Percentiles rank a stretch among this genome's conserved stretches.
These are phyloP conservation scores for Spathaspora sp. DNA, from an alignment of 1,139 yeast genomes.

Conservation along the genomic window DNA sequence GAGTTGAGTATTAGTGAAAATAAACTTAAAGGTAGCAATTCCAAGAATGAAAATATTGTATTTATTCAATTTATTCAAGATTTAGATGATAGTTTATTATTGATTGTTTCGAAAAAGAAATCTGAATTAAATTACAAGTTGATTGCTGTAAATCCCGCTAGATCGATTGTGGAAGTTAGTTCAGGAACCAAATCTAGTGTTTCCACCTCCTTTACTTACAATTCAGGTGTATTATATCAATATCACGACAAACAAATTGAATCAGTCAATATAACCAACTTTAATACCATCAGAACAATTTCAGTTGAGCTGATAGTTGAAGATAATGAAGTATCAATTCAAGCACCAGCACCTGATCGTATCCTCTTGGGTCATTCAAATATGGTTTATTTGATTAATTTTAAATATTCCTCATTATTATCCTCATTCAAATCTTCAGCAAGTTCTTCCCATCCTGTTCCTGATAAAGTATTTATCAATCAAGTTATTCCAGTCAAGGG, in stretches of 20 bases:
- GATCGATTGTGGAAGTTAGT: conserved; percentile 23
- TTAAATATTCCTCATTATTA: conserved; percentile 43
- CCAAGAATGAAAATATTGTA: conserved; percentile 14
- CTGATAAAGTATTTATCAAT: conserved; percentile 29
- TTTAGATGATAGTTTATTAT: conserved; percentile 22
- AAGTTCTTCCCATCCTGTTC: conserved; percentile 14
- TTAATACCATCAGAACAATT: conserved; percentile 21
- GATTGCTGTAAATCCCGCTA: conserved; percentile 21
- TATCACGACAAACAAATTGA: conserved; percentile 21
- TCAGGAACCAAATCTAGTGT: conserved; percentile 9
- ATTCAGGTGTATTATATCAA: conserved; percentile 27
- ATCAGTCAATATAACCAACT: conserved; percentile 22
- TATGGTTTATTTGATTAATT: conserved; percentile 43
- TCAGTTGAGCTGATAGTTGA: conserved; percentile 21
- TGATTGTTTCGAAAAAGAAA: conserved; percentile 20
- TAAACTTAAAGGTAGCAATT: conserved; percentile 2
- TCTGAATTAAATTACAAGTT: conserved; percentile 20
- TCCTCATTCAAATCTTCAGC: conserved; percentile 28
- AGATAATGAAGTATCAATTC: conserved; percentile 21
- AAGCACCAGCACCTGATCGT: conserved; percentile 46
- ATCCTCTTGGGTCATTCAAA: conserved; percentile 40
- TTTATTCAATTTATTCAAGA: conserved; percentile 24
- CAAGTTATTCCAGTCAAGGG: conserved; percentile 46
- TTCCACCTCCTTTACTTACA: conserved; percentile 23
- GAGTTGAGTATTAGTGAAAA: conserved; percentile 5